Evolutionary conservation across 2,329 filamentous ascomycete genomes (phyloP).

Genomic region (Fusarium nurragi): DNA sequence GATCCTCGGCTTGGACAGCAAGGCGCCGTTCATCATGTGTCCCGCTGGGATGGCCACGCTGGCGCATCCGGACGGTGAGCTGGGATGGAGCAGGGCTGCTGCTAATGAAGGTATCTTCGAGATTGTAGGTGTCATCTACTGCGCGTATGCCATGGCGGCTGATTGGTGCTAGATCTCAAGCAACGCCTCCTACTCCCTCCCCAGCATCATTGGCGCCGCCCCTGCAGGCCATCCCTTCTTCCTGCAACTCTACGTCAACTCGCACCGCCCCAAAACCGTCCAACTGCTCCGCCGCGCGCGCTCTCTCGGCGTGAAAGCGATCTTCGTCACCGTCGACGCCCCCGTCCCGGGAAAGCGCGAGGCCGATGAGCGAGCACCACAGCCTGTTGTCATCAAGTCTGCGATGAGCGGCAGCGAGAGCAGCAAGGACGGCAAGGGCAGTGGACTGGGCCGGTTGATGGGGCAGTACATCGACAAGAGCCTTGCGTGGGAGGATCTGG

Average conservation of each 20-base stretch:
- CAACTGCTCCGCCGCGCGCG: slow-evolving; percentile 53
- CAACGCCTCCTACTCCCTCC: slow-evolving; percentile 43
- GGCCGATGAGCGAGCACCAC: slow-evolving; percentile 62
- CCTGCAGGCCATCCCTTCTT: slow-evolving; percentile 39
- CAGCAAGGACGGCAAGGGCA: slow-evolving; percentile 62
- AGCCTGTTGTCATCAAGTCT: slow-evolving; percentile 53
- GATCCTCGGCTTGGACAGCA: slow-evolving; percentile 62
- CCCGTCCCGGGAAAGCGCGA: slow-evolving; percentile 66
- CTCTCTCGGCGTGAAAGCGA: slow-evolving; percentile 59
- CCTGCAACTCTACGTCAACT: slow-evolving; percentile 63
- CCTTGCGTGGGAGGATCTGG: slow-evolving; percentile 62
- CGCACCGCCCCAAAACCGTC: slow-evolving; percentile 58
- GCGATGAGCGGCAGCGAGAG: slow-evolving; percentile 54
- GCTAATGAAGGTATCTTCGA: slow-evolving; percentile 43
- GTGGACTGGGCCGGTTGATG: slow-evolving; percentile 62
- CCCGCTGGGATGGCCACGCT: slow-evolving; percentile 72
- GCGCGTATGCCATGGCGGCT: background rate
- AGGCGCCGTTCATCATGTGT: slow-evolving; percentile 69
- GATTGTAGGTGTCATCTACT: slow-evolving; percentile 29
- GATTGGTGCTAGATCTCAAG: slow-evolving; percentile 35
- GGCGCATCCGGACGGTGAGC: slow-evolving; percentile 71
- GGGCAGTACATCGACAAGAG: slow-evolving; percentile 61
- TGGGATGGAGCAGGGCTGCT: slow-evolving; percentile 44
- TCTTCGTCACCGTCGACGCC: slow-evolving; percentile 64
- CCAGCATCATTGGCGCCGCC: slow-evolving; percentile 40